phyloP scores from a whole-genome alignment of 192 early-diverging fungal genomes.

The Pecoramyces ruminantium region DNA sequence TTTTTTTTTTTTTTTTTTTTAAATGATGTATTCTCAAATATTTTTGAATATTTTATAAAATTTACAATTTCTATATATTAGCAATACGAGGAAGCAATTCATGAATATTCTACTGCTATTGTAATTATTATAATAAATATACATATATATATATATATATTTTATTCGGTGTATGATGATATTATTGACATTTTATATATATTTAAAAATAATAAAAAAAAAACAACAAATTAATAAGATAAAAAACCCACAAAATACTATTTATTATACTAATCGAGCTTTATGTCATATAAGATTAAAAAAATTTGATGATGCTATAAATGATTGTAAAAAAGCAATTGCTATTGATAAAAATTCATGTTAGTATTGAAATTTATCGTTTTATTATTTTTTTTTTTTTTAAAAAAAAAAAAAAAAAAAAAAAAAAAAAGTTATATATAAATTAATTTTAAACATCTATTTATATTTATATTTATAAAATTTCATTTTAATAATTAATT shows the following conservation, averaged over 20 bases:
- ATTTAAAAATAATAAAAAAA: not conserved
- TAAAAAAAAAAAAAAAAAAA: too few relatives aligned
- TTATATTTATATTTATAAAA: too few relatives aligned
- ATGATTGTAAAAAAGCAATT: slow-evolving; percentile 47
- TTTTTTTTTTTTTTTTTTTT: too few relatives aligned
- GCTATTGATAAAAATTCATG: slow-evolving; percentile 44
- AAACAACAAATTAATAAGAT: slow-evolving; percentile 25
- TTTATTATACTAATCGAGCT: slow-evolving; percentile 73
- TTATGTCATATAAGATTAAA: slow-evolving; percentile 50
- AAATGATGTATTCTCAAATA: too few relatives aligned
- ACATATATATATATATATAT: not conserved
- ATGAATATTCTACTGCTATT: slow-evolving; percentile 60
- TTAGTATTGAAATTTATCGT: slow-evolving; percentile 10
- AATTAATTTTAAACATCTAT: too few relatives aligned
- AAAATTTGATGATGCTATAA: slow-evolving; percentile 27
- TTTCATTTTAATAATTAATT: too few relatives aligned
- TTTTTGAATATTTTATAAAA: too few relatives aligned
- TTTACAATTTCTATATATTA: not conserved
- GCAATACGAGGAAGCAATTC: slow-evolving; percentile 43
- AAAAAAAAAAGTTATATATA: too few relatives aligned
- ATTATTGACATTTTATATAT: too few relatives aligned
- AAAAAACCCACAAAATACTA: slow-evolving; percentile 33
- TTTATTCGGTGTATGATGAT: too few relatives aligned
- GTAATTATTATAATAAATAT: slow-evolving; percentile 12
- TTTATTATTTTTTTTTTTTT: too few relatives aligned